Evolutionary conservation across 164 flowering plant genomes (phyloP), one percentile per base, ranked within the genome.

Genomic region (Vitis rupestris): DNA sequence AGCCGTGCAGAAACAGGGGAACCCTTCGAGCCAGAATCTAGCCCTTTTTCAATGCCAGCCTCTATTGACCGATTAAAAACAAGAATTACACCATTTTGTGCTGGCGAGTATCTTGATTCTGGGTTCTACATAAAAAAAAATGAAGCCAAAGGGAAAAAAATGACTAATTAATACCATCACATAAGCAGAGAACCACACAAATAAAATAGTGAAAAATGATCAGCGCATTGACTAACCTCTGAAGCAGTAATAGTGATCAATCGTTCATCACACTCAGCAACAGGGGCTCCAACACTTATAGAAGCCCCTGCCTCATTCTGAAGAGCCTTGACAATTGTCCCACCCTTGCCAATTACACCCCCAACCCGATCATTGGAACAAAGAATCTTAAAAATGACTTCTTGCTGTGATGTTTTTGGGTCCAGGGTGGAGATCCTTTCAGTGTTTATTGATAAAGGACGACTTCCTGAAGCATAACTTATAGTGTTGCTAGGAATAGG

Each of bases 321-420:
- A 78, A 95, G 77, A 59, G 85, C 79, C 76, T 64, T 83, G 57
- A 95, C 73, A 70, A 90, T 90, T 53, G 80, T 19, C 29, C 99
- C 98, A 44, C 89, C 89, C 79, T 81, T 94, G 59, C 99, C 97
- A 78, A 95, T 91, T 48, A 95, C 84, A 54, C 89, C 90, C 17
- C 99, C 99, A 70, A 86, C 87, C 64, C 64, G 80, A 29, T 87
- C 94, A 79, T 73, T 82, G 50, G 89, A 65, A 73, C 93, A 88
- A 31, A 92, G 86, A 44, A 92, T 73, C 64, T 78, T 90, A 56
- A 88, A 92, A 51, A 62, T 72, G 61, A 95, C 85, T 74, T 90
- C 92, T 70, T 81, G 86, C 56, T 70, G 80, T 12, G 31, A 54
- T 9, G 37, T 55, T 69, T 61, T 82, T 50, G 72, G 53, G 13